Base-by-base conservation (phyloP, 768 basidiomycete species). In the Lactarius psammicola region DNA sequence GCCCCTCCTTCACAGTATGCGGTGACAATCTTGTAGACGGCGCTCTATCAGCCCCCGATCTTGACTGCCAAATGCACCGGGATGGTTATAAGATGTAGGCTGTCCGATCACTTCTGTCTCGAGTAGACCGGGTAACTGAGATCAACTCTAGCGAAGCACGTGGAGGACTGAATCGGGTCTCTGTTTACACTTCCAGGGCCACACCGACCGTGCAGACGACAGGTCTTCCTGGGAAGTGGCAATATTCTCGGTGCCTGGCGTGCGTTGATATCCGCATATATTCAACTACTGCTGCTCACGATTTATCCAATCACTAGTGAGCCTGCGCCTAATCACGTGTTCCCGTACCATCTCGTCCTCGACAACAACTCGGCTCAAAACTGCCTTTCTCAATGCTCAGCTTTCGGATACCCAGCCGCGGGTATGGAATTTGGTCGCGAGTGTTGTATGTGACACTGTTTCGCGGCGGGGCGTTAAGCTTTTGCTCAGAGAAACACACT, bases 31-130 rank as follows among this genome's bases (percentile, higher is more conserved):
- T 93, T 55, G 77, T 86, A 15, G 80, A 83, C 30, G 88, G 87
- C 11, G 90, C 88, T 2, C 82, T 80, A 1, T 57, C 70, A 17
- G 82, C 81, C 0, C 67, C 77, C 1, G 81, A 82, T 2, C 74
- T 77, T 4, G 80, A 81, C 40, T 95, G 94, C 72, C 84, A 81
- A 73, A 89, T 88, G 87, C 80, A 79, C 0, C 94, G 94, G 67
- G 81, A 81, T 23, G 92, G 91, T 26, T 86, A 86, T 64, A 42
- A 84, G 10, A 79, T 82, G 89, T 89, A 69, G 69, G 87, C 74
- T 0, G 11, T 15, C n/a, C 26, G 18, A 8, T 18, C 31, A 13
- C 3, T 23, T 42, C 4, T 26, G 23, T 23, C 23, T 31, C 20
- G 18, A 38, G 46, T 53, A 42, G 30, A 34, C 40, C 23, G 26